phyloP scores from a whole-genome alignment of 768 basidiomycete species.

The Boletellus sp. region DNA sequence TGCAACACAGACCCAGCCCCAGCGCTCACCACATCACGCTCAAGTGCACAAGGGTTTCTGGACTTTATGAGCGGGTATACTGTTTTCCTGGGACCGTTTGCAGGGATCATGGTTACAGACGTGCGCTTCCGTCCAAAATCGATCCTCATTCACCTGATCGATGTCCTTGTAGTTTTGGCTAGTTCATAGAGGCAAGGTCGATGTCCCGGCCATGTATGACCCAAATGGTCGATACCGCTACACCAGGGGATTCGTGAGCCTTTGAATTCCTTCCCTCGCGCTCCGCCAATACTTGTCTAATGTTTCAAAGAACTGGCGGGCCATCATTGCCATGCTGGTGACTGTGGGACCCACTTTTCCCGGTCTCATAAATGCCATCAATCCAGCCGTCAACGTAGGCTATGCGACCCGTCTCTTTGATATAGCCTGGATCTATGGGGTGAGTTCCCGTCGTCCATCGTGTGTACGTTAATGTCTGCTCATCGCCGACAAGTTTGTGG shows the following conservation, averaged over 20 bases:
- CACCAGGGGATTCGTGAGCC: conserved; percentile 65
- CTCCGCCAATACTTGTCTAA: background rate
- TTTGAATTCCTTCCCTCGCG: background rate
- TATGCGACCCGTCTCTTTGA: conserved; percentile 56
- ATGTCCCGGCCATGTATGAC: conserved; percentile 82
- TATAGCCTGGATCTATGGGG: conserved; percentile 75
- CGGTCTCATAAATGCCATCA: conserved; percentile 74
- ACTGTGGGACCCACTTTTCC: conserved; percentile 73
- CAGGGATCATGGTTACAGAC: conserved; percentile 65
- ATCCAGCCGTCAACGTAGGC: conserved; percentile 58
- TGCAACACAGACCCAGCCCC: background rate
- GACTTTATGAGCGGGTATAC: conserved; percentile 83
- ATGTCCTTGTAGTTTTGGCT: conserved; percentile 61
- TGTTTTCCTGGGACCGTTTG: conserved; percentile 82
- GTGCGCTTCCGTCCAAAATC: conserved; percentile 34
- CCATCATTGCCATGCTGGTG: conserved; percentile 62
- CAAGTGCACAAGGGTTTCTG: conserved; percentile 61
- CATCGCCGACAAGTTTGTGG: conserved; percentile 16
- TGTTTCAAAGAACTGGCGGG: conserved; percentile 70
- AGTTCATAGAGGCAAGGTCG: conserved; percentile 64
- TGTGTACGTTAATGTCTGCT: background rate
- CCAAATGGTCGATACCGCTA: conserved; percentile 80
- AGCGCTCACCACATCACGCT: too few relatives aligned
- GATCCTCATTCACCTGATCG: background rate
- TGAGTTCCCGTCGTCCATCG: conserved; percentile 32